Evolutionary conservation across 2,329 filamentous ascomycete species (phyloP), one percentile per base, ranked within the genome.

Genomic region (Onygenales sp.): DNA sequence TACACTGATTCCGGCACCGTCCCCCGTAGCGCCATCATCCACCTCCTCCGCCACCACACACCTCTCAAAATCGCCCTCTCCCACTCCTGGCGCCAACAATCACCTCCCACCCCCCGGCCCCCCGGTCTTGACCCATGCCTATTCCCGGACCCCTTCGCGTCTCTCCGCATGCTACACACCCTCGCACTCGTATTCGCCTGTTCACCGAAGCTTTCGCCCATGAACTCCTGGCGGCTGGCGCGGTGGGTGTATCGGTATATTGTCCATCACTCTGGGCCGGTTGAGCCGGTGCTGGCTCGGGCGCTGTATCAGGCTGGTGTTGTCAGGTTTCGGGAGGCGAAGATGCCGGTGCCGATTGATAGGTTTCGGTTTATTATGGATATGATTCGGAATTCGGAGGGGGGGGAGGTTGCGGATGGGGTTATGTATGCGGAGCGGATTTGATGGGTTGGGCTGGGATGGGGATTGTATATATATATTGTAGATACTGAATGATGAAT

Each of bases 241-340:
- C 69, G 72, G 58, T 72, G 72, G 63, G 71, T 75, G 51, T 79
- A 76, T 58, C 59, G 63, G 6, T 76, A 71, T 57, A 66, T 80
- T 3, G 61, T 65, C 21, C 64, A 65, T 27, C 67, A 74, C 44
- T 58, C 67, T 47, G 74, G 71, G 7, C 72, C 72, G 2, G 61
- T 79, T 13, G 63, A 65, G 14, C 67, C 71, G 1, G 57, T 67
- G 2, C 64, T 81, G 54, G 71, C 70, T 6, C 70, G 74, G 34
- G 75, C 78, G 0, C 58, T 81, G 60, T 77, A 78, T 53, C 68
- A 74, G 58, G 73, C 75, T 21, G 77, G 75, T 13, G 65, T 80
- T 27, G 65, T 72, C 27, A 66, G 76, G 13, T 71, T 67, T 39
- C 66, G 74, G 13, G 63, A 69, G 17, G 65, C 67, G 34, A 68